phyloP scores from a whole-genome alignment of 2,329 filamentous ascomycete species.

The Colletotrichum higginsianum region DNA sequence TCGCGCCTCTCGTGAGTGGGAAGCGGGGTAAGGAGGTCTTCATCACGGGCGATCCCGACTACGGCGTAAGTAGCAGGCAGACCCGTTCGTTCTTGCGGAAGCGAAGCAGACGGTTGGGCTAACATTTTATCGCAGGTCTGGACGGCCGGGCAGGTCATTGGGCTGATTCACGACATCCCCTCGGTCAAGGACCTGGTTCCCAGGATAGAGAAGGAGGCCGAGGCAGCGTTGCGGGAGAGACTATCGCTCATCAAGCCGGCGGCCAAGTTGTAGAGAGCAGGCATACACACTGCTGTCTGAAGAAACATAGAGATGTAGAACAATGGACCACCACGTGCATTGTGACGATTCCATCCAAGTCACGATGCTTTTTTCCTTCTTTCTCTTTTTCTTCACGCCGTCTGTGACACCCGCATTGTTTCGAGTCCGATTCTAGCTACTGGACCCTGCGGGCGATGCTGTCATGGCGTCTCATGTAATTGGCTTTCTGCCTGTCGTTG shows the following conservation, averaged over 20 bases:
- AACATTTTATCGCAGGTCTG: slow-evolving; percentile 75
- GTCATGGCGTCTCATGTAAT: slow-evolving; percentile 11
- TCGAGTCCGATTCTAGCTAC: neutral
- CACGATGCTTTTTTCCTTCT: neutral
- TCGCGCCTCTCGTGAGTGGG: slow-evolving; percentile 89
- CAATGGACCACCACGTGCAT: neutral
- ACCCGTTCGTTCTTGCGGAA: neutral
- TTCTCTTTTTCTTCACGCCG: neutral
- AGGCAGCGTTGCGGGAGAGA: slow-evolving; percentile 74
- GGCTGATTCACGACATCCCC: slow-evolving; percentile 86
- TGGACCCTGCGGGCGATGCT: neutral
- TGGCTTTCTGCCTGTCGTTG: slow-evolving; percentile 16
- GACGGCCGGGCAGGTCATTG: slow-evolving; percentile 97
- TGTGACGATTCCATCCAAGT: slow-evolving; percentile 3
- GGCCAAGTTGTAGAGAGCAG: slow-evolving; percentile 69
- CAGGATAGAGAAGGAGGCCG: slow-evolving; percentile 84
- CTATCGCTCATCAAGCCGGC: slow-evolving; percentile 68
- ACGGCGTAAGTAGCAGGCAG: slow-evolving; percentile 75
- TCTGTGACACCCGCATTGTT: neutral
- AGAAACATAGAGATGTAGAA: slow-evolving; percentile 19
- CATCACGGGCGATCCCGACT: slow-evolving; percentile 90
- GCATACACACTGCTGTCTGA: neutral
- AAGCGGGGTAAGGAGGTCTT: slow-evolving; percentile 94
- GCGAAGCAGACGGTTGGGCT: slow-evolving; percentile 17
- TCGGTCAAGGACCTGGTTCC: slow-evolving; percentile 78